phyloP scores from a whole-genome alignment of 495 filamentous ascomycete genomes.

The Pseudomonodictys pantanalensis region DNA sequence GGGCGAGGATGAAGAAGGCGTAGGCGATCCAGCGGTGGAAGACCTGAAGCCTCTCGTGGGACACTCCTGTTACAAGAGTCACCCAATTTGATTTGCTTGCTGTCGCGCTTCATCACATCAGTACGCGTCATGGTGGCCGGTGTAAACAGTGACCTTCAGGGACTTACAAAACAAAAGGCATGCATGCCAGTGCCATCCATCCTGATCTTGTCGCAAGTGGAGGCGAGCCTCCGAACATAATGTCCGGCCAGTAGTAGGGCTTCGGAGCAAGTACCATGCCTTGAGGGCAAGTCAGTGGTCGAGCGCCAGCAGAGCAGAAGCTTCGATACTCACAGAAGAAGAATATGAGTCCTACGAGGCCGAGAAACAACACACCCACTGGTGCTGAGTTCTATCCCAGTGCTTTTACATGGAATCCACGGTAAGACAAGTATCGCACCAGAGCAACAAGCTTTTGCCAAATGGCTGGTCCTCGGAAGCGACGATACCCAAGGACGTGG shows the following conservation, averaged over 20 bases:
- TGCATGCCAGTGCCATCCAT: conserved; percentile 32
- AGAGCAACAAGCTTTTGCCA: conserved; percentile 36
- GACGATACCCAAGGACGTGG: conserved; percentile 24
- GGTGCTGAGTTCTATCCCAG: conserved; percentile 47
- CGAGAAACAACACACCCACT: conserved; percentile 46
- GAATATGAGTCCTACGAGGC: conserved; percentile 45
- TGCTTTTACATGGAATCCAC: conserved; percentile 37
- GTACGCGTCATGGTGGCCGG: neutral
- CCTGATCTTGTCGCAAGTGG: conserved; percentile 33
- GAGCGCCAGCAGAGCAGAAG: neutral
- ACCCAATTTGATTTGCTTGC: conserved; percentile 34
- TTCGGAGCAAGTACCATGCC: conserved; percentile 44
- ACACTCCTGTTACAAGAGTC: conserved; percentile 29
- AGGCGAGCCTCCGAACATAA: conserved; percentile 45
- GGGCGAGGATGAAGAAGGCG: conserved; percentile 32
- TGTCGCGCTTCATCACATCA: conserved; percentile 18
- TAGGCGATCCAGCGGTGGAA: conserved; percentile 35
- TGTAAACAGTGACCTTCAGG: too few relatives aligned
- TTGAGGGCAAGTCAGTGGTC: neutral
- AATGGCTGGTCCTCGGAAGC: conserved; percentile 17
- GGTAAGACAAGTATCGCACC: conserved; percentile 46
- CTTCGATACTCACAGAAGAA: conserved; percentile 49
- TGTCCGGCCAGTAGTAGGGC: conserved; percentile 60
- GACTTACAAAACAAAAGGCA: conserved; percentile 34
- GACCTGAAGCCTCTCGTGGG: conserved; percentile 34